Base-by-base conservation (phyloP, 768 basidiomycete species). In the Lentinus brumalis region DNA sequence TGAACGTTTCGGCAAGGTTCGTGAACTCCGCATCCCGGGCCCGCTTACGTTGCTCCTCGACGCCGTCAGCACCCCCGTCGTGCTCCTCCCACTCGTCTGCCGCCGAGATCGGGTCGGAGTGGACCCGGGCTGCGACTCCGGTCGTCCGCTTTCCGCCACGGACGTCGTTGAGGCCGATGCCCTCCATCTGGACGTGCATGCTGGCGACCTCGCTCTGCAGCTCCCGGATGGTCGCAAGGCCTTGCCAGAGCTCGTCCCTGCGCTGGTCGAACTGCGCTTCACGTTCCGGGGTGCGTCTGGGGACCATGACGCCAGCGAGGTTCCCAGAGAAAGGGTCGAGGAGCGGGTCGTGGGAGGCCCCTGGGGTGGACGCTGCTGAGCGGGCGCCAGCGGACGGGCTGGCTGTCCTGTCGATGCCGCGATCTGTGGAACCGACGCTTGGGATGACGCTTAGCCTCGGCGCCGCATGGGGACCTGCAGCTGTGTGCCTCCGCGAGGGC, bases 181-280 rank as follows among this genome's bases (percentile, higher is more conserved):
- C 81, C 70, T 92, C 91, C 88, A 92, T 89, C 29, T 87, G 84
- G 10, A 86, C 73, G 69, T 92, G 91, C 82, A 89, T 84, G 63
- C 76, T 77, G 5, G 90, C 86, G 38, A 92, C 84, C 63, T 89
- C 84, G 56, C 81, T 84, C 70, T 92, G 89, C 32, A 92, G 73
- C 40, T 86, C 86, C 62, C 90, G 71, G n/a, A 92, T 86, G 46
- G 79, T 80, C 18, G 84, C 83, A 15, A 92, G 80, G 62, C 87
- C 85, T 0, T 80, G 68, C 91, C 91, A 92, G 51, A 89, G 70
- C 55, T 81, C 83, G 53, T 82, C 83, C 63, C 81, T 80, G 62
- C 50, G 69, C 54, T 40, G 58, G 49, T 70, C 70, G 55, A 66
- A 64, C 18, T 65, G 44, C 55, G 58, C 63, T 26, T 73, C 63